These are phyloP conservation scores for Aciculoconidium aculeatum DNA, from an alignment of 805 yeast genomes.

Conservation along the genomic window DNA sequence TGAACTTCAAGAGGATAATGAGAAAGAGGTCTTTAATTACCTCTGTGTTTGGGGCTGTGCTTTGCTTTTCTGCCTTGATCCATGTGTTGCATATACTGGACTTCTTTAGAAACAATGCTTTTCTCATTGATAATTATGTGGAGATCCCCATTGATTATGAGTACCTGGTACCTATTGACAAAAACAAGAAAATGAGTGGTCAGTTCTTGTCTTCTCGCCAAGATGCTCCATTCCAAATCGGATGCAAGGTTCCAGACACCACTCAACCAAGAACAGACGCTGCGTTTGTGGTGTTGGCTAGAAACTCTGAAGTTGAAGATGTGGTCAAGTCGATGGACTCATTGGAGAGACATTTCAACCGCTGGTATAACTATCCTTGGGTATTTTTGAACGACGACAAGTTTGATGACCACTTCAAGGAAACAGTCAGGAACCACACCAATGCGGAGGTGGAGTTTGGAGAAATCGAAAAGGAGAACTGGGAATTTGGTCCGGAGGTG, in stretches of 20 bases:
- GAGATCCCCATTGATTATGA: not conserved
- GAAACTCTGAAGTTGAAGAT: slow-evolving; percentile 76
- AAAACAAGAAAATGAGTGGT: slow-evolving; percentile 8
- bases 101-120: not conserved
- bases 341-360: slow-evolving; percentile 83
- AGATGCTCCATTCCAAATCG: slow-evolving; percentile 45
- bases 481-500: slow-evolving; percentile 56
- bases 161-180: not conserved
- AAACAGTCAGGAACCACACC: slow-evolving; percentile 46
- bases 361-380: slow-evolving; percentile 93
- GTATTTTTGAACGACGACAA: slow-evolving; percentile 79
- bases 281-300: slow-evolving; percentile 74
- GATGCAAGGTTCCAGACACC: slow-evolving; percentile 46
- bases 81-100: slow-evolving; percentile 1
- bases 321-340: slow-evolving; percentile 68
- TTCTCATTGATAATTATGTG: not conserved
- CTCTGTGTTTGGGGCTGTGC: too few species aligned
- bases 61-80: too few species aligned
- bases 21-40: too few species aligned
- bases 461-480: slow-evolving; percentile 45
- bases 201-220: slow-evolving; percentile 11
- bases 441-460: slow-evolving; percentile 71
- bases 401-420: slow-evolving; percentile 60
- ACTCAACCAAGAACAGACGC: slow-evolving; percentile 61
- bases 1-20: too few species aligned